phyloP scores from a whole-genome alignment of 371 early-diverging fungal genomes.

The Mucor lusitanicus region DNA sequence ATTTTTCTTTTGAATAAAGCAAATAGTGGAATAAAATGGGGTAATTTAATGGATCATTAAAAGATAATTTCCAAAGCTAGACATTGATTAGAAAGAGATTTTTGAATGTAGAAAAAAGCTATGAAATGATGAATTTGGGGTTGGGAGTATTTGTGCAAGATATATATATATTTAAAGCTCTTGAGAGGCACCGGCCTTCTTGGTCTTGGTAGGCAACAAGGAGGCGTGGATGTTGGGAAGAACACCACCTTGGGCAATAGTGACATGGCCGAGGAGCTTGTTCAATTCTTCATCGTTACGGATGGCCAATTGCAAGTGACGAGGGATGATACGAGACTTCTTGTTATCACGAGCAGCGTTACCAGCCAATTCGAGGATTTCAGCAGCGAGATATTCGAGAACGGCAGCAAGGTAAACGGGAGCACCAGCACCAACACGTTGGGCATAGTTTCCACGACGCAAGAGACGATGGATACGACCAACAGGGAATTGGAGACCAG shows the following conservation, averaged over 20 bases:
- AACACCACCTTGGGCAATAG: slow-evolving; percentile 89
- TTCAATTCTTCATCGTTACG: slow-evolving; percentile 96
- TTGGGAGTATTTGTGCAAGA: background rate
- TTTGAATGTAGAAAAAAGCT: background rate
- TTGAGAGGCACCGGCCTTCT: slow-evolving; percentile 67
- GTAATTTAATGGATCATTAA: background rate
- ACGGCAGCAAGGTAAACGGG: slow-evolving; percentile 96
- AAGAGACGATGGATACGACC: slow-evolving; percentile 97
- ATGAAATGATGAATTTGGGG: slow-evolving; percentile 1
- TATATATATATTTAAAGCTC: slow-evolving; percentile 35
- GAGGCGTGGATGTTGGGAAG: slow-evolving; percentile 84
- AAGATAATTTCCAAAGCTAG: background rate
- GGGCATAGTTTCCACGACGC: slow-evolving; percentile 95
- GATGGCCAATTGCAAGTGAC: slow-evolving; percentile 91
- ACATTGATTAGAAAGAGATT: background rate
- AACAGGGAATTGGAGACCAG: slow-evolving; percentile 94
- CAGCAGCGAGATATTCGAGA: slow-evolving; percentile 95
- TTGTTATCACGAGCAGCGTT: slow-evolving; percentile 97
- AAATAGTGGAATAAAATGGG: slow-evolving; percentile 3
- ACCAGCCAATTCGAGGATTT: slow-evolving; percentile 96
- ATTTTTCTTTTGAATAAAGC: slow-evolving; percentile 1
- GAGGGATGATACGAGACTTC: slow-evolving; percentile 93
- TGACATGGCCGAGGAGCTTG: slow-evolving; percentile 90
- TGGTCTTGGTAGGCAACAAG: slow-evolving; percentile 73
- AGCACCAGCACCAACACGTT: slow-evolving; percentile 93